A percentile compares a stretch with the other conserved stretches of the same genome.
Conservation (phyloP, 352 stramenopile genomes). For the Blastocystis sp. region DNA sequence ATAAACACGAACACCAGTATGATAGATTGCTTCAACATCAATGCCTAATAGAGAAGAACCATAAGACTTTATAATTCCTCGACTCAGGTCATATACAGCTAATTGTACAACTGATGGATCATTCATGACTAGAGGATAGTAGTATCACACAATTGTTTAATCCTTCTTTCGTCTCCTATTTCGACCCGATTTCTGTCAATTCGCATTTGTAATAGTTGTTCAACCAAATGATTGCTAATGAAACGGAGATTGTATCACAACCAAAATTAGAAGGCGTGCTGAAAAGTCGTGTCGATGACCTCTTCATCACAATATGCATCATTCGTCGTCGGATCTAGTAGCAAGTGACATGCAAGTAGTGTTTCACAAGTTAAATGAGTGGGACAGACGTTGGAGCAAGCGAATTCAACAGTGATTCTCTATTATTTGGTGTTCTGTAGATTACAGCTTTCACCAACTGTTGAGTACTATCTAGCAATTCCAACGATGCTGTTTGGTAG, state of each 20-base stretch:
- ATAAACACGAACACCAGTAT: slow-evolving; percentile 71
- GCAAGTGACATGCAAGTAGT: too few species aligned
- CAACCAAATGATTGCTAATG: too few species aligned
- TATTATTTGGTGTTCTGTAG: not conserved
- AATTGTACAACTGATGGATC: slow-evolving; percentile 71
- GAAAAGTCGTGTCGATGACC: too few species aligned
- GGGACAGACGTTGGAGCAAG: not conserved
- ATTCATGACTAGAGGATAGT: not conserved
- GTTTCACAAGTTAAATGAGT: too few species aligned
- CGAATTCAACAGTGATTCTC: not conserved
- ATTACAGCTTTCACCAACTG: not conserved
- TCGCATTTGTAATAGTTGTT: not conserved
- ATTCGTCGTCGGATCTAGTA: too few species aligned
- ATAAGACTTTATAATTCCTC: slow-evolving; percentile 77
- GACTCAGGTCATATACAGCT: slow-evolving; percentile 85
- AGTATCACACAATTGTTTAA: not conserved
- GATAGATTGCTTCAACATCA: slow-evolving; percentile 82
- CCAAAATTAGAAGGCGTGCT: too few species aligned
- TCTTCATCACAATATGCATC: too few species aligned
- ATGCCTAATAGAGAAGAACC: slow-evolving; percentile 82
- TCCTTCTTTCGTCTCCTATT: not conserved
- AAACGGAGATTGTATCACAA: too few species aligned
- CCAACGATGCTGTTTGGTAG: slow-evolving; percentile 41
- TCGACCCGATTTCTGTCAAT: not conserved
- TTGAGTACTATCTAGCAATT: slow-evolving; percentile 27